Evolutionary conservation across 345 rosid species (phyloP), one percentile per base, ranked within the genome.

Genomic region (Sonneratia caseolaris): DNA sequence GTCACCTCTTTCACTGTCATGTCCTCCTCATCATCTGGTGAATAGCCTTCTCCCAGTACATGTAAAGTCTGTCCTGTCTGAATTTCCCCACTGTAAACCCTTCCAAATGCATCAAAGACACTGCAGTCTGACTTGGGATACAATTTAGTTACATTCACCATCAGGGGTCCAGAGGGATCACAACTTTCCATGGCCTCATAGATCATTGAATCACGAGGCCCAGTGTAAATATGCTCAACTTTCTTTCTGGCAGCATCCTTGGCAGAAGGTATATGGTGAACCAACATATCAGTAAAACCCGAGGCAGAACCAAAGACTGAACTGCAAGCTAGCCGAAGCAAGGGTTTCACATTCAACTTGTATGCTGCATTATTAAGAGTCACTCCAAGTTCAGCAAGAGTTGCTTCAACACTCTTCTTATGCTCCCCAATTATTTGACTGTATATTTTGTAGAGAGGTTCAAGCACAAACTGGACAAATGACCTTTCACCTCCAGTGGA

Each of bases 351-450:
- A 78, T 89, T 95, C 73, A 89, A 82, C 81, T 87, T 95, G 79
- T 92, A 95, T 69, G 98, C 91, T 35, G 91, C 86, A 82, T 89
- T 92, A 76, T 92, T 89, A 75, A 95, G 90, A 69, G 97, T 89
- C 72, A 92, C 98, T 57, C 99, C 98, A 71, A 95, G 82, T 78
- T 95, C 99, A 38, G 92, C 91, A 79, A 95, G 98, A 78, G 97
- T 92, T 68, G 97, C 76, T 83, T 95, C 98, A 74, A 90, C 97
- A 70, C 99, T 92, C 85, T 90, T 95, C 84, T 88, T 90, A 79
- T 90, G 99, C 83, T 95, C 99, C 77, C 98, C 98, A 76, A 95
- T 88, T 74, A 95, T 96, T 86, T 92, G 99, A 78, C 99, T 95
- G 78, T 95, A 92, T 84, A 95, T 86, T 78, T 89, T 95, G 82